Base-by-base conservation (phyloP, 1,284 basidiomycete genomes). In the Coniferiporia sulphurascens region DNA sequence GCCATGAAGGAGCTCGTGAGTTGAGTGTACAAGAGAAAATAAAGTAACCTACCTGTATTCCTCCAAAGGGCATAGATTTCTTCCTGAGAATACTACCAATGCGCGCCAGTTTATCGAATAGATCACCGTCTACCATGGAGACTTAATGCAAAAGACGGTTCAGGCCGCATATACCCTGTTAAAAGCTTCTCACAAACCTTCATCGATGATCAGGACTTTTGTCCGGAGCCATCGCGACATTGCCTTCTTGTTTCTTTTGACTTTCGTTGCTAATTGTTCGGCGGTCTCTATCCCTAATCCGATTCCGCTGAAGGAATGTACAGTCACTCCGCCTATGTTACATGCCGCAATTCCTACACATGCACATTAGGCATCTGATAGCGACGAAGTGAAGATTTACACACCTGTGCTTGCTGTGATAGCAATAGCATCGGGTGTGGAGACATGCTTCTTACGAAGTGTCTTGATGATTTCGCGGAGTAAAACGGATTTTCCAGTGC, bases 61-160 rank as follows among this genome's bases (percentile, higher is more conserved):
- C 96, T n/a, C 97, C 96, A 64, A 98, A 99, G 0, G 95, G 91
- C 51, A 74, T 70, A 0, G 72, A 61, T 5, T 76, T 84, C 68
- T 86, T 87, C 65, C 92, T 81, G 21, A 93, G 62, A 0, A 75
- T 73, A 32, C 78, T 74, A 10, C 82, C 91, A 54, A 94, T 83
- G 75, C 61, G 52, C 6, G 73, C 73, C 8, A 98, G 78, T 67
- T 95, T 95, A 69, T 98, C 95, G 64, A 98, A 93, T 1, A 98
- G 78, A 27, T 87, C 84, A 0, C 92, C 95, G 58, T 98, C 97
- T 1, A 99, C 85, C 96, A 99, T 99, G 0, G 96, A 99, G 3
- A 97, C 95, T 98, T 65, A 9, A 55, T 35, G 43, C 53, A 52
- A 13, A 19, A 6, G 43, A 43, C 38, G 9, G 21, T 27, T 27